phyloP scores from a whole-genome alignment of 345 rosid genomes.

The thale cress (Arabidopsis thaliana) region TAIR10.1 NC_003071.7:19547001-19547500 shows the following conservation, averaged over 20 bases:
- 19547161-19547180: conserved; percentile 68
- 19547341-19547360: conserved; percentile 66
- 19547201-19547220: conserved; percentile 53
- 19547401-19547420: conserved; percentile 5
- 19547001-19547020: not conserved
- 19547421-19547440: not conserved
- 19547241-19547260: conserved; percentile 62
- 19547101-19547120: conserved; percentile 48
- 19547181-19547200: conserved; percentile 47
- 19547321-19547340: conserved; percentile 81
- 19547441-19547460: conserved; percentile 25
- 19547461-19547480: conserved; percentile 24
- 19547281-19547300: conserved; percentile 61
- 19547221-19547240: conserved; percentile 44
- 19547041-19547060: conserved; percentile 23
- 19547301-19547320: conserved; percentile 59
- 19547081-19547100: conserved; percentile 69
- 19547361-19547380: conserved; percentile 55
- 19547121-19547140: conserved; percentile 60
- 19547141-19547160: conserved; percentile 67
- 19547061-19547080: conserved; percentile 14
- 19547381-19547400: conserved; percentile 7
- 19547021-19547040: conserved; percentile 28
- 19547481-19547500: conserved; percentile 78
- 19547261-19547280: conserved; percentile 68